phyloP scores from a whole-genome alignment of 2,329 filamentous ascomycete genomes.

The Raffaelea arxii region DNA sequence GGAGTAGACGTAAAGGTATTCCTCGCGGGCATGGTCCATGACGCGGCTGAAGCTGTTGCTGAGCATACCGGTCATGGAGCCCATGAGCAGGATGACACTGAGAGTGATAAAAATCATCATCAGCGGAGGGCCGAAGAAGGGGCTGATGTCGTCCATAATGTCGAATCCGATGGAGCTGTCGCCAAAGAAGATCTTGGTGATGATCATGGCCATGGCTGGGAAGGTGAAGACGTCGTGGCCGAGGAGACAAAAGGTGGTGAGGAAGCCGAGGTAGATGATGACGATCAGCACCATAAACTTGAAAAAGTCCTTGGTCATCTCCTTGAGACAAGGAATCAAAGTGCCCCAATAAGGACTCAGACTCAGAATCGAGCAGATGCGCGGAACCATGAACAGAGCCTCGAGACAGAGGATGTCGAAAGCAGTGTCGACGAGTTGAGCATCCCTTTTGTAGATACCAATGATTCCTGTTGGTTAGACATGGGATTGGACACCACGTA shows the following conservation, averaged over 20 bases:
- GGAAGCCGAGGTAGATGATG: constrained; percentile 77
- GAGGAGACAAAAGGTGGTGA: constrained; percentile 75
- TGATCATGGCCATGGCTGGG: constrained; percentile 61
- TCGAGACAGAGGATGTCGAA: constrained; percentile 88
- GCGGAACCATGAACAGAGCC: constrained; percentile 81
- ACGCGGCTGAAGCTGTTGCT: constrained; percentile 64
- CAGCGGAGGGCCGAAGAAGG: constrained; percentile 45
- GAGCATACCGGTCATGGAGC: constrained; percentile 67
- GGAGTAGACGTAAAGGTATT: constrained; percentile 70
- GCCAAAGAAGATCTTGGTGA: constrained; percentile 75
- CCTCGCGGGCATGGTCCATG: constrained; percentile 56
- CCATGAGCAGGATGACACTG: constrained; percentile 70
- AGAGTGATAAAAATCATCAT: constrained; percentile 68
- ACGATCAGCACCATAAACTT: constrained; percentile 70
- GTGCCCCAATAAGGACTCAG: constrained; percentile 87
- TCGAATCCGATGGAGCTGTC: constrained; percentile 67
- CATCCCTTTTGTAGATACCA: constrained; percentile 52
- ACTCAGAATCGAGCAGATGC: constrained; percentile 78
- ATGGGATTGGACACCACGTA: no score
- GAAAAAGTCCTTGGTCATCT: constrained; percentile 89
- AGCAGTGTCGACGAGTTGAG: constrained; percentile 60
- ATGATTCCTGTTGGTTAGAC: constrained; percentile 44
- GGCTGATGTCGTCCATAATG: constrained; percentile 51
- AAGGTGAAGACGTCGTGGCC: constrained; percentile 60
- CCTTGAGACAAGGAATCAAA: constrained; percentile 79